phyloP scores from a whole-genome alignment of 2,329 filamentous ascomycete genomes.

The Beauveria sp. region DNA sequence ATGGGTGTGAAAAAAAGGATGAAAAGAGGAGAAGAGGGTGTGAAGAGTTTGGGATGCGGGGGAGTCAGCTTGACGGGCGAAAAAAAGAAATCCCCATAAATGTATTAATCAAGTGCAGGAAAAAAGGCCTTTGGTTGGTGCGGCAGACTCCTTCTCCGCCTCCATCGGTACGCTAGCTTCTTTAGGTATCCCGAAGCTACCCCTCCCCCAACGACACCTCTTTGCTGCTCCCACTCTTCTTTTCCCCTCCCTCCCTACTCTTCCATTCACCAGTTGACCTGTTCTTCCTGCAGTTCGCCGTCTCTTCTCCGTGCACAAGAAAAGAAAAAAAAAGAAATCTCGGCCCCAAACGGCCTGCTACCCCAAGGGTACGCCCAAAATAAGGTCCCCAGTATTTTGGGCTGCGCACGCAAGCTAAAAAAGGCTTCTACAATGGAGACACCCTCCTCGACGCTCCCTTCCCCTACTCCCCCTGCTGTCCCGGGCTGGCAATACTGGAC shows the following conservation, averaged over 20 bases:
- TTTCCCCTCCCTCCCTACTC: not conserved
- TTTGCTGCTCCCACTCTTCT: not conserved
- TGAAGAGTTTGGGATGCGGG: not conserved
- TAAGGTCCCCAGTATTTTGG: not conserved
- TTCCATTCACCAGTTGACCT: not conserved
- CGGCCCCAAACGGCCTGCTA: slow-evolving; percentile 6
- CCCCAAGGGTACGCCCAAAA: slow-evolving; percentile 5
- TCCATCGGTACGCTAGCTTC: slow-evolving; percentile 1
- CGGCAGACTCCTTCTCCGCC: not conserved
- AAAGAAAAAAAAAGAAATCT: not conserved
- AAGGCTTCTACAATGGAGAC: slow-evolving; percentile 1
- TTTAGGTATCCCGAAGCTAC: slow-evolving; percentile 1
- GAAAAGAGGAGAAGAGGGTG: not conserved
- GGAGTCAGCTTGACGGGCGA: not conserved
- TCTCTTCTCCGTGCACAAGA: not conserved
- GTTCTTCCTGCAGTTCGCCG: too few relatives aligned
- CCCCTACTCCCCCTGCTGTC: not conserved
- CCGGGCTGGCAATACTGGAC: not conserved
- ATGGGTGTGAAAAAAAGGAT: not conserved
- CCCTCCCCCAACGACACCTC: not conserved
- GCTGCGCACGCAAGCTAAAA: slow-evolving; percentile 6
- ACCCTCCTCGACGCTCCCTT: not conserved
- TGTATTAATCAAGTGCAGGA: not conserved
- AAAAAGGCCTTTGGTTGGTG: not conserved
- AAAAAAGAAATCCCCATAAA: too few relatives aligned